phyloP scores from a whole-genome alignment of 306 rosid genomes.

The Cajanus cajan region DNA sequence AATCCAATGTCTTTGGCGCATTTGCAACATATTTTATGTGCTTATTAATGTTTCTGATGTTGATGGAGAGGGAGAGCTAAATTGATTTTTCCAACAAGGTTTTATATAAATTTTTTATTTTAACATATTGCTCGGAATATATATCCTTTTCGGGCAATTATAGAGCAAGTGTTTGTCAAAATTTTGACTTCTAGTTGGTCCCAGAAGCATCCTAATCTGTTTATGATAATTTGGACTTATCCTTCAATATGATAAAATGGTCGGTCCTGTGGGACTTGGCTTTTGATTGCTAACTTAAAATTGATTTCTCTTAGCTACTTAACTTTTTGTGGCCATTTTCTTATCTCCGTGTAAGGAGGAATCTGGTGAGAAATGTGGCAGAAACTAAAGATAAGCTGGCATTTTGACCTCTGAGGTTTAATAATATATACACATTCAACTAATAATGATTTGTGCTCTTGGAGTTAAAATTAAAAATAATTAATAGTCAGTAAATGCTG shows the following conservation, averaged over 20 bases:
- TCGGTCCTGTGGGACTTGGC: slow-evolving; percentile 20
- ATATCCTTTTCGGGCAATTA: slow-evolving; percentile 2
- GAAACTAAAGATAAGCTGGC: slow-evolving; percentile 6
- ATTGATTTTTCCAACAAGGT: background rate
- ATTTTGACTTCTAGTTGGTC: slow-evolving; percentile 32
- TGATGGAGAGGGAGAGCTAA: background rate
- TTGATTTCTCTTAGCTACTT: slow-evolving; percentile 21
- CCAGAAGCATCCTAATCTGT: slow-evolving; percentile 42
- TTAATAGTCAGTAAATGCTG: background rate
- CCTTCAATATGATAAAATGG: slow-evolving; percentile 15
- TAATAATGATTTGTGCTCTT: background rate
- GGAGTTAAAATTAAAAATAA: background rate
- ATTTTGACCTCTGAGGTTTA: background rate
- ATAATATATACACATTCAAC: background rate
- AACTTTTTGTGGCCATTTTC: slow-evolving; percentile 6
- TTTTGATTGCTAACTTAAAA: slow-evolving; percentile 28
- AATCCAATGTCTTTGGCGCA: slow-evolving; percentile 5
- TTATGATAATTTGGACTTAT: background rate
- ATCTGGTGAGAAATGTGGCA: slow-evolving; percentile 40
- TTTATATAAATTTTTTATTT: background rate
- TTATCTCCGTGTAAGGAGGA: slow-evolving; percentile 28
- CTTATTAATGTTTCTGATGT: slow-evolving; percentile 9
- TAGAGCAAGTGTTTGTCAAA: background rate
- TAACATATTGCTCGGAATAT: background rate
- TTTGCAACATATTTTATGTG: background rate